Evolutionary conservation across 2,329 filamentous ascomycete genomes (phyloP).

Genomic region (Exophiala sp.): DNA sequence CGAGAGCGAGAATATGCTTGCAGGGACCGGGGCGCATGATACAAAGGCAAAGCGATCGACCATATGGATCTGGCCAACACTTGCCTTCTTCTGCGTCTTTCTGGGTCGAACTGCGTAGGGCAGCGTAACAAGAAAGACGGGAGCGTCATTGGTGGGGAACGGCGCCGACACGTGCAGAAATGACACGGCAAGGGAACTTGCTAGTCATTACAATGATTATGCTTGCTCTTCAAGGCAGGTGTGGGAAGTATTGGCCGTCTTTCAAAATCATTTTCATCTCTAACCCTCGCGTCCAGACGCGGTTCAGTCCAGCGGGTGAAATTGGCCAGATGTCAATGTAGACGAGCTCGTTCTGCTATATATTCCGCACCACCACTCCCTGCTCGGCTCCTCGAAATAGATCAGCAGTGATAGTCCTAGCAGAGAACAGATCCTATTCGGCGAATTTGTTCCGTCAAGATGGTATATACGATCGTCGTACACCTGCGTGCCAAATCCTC

Average conservation of each 20-base stretch:
- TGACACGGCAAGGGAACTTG: not conserved
- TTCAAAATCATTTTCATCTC: too few species aligned
- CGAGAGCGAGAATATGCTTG: not conserved
- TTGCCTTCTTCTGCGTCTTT: not conserved
- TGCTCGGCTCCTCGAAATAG: too few species aligned
- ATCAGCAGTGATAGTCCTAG: not conserved
- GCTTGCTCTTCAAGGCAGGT: not conserved
- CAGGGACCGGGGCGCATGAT: not conserved
- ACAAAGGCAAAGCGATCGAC: not conserved
- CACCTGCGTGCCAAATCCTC: slow-evolving; percentile 61
- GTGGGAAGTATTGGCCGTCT: not conserved
- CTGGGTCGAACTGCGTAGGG: not conserved
- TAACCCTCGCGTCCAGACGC: too few species aligned
- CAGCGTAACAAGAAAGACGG: not conserved
- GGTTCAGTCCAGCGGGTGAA: too few species aligned
- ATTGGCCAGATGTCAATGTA: too few species aligned
- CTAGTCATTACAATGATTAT: not conserved
- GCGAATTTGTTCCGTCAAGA: slow-evolving; percentile 3
- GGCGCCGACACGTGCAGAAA: slow-evolving; percentile 5
- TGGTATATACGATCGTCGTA: slow-evolving; percentile 29
- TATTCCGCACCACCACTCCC: too few species aligned
- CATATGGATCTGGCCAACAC: not conserved
- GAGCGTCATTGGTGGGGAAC: slow-evolving; percentile 5
- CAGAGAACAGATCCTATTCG: not conserved
- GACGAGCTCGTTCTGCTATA: too few species aligned